Base-by-base conservation (phyloP, 495 filamentous ascomycete species). In the Penicillium ochrochloron region DNA sequence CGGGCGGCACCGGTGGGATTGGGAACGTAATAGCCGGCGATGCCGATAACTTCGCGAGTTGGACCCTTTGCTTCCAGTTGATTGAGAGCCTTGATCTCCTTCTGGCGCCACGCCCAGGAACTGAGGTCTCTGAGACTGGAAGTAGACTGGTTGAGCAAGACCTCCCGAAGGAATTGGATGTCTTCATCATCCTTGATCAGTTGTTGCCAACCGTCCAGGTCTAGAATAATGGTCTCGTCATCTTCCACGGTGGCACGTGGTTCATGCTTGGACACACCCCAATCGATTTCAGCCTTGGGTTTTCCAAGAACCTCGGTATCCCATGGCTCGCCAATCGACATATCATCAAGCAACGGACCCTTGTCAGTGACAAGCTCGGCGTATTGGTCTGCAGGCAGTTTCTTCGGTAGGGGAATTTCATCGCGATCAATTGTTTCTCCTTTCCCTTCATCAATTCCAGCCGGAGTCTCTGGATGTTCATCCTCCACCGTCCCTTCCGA, bases 21-120 rank as follows among this genome's bases (percentile, higher is more conserved):
- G 1, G 90, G 86, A 19, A 97, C 90, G 73, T 97, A 97, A 70
- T 98, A 97, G 41, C 94, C 96, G 51, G 90, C 85, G 57, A 98
- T 96, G 58, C 76, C 81, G 56, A 84, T 84, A 59, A 81, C 75
- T 17, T 78, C 74, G 34, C 80, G 83, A 15, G 83, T 77, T 1
- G 85, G 75, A 3, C 88, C 88, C 65, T 66, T 78, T 10, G 82
- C 78, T 25, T 82, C 83, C 34, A 71, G 60, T 14, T 80, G 82
- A 76, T 96, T 96, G 60, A 97, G 86, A 44, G 90, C 83, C 69
- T 97, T 95, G 75, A 96, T 89, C 63, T 93, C 88, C 71, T 95
- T 92, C 66, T 97, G 90, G 65, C 87, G 92, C 90, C 92, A 97
- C 7, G 93, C 83, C 94, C 94, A 99, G 41, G 88, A 81, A 54